Conservation (phyloP, 164 flowering plant species). For the Magnolia officinalis region DNA sequence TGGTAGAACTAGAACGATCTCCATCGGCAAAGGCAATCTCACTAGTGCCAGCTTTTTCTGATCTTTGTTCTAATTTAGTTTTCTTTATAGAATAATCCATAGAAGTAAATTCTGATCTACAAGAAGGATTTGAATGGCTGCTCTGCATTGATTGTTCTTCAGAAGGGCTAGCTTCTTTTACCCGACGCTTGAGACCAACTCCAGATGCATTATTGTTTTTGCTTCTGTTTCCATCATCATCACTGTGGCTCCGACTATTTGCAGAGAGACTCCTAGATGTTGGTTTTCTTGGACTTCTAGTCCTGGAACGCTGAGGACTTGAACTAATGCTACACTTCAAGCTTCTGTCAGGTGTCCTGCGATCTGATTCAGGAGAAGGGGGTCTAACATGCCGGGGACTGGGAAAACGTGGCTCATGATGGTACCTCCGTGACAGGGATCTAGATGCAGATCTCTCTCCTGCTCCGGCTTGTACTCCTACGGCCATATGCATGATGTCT, state of each 20-base stretch:
- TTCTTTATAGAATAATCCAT: slow-evolving; percentile 11
- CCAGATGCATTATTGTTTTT: slow-evolving; percentile 5
- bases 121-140: slow-evolving; percentile 8
- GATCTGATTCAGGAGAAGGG: slow-evolving; percentile 12
- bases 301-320: background rate
- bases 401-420: slow-evolving; percentile 8
- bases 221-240: background rate
- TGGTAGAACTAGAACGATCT: background rate
- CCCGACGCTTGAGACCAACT: background rate
- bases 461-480: slow-evolving; percentile 17
- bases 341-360: background rate
- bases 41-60: background rate
- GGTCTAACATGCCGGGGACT: slow-evolving; percentile 10
- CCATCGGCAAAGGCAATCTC: background rate
- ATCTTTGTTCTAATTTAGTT: background rate
- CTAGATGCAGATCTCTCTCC: slow-evolving; percentile 16
- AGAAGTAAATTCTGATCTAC: slow-evolving; percentile 7
- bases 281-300: background rate
- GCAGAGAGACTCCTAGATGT: background rate
- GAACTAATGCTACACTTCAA: slow-evolving; percentile 8
- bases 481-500: slow-evolving; percentile 9
- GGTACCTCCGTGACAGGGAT: slow-evolving; percentile 8
- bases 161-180: background rate
- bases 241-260: background rate
- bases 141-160: background rate